Conservation (phyloP, 2,329 filamentous ascomycete genomes). For the Fusarium hostae region DNA sequence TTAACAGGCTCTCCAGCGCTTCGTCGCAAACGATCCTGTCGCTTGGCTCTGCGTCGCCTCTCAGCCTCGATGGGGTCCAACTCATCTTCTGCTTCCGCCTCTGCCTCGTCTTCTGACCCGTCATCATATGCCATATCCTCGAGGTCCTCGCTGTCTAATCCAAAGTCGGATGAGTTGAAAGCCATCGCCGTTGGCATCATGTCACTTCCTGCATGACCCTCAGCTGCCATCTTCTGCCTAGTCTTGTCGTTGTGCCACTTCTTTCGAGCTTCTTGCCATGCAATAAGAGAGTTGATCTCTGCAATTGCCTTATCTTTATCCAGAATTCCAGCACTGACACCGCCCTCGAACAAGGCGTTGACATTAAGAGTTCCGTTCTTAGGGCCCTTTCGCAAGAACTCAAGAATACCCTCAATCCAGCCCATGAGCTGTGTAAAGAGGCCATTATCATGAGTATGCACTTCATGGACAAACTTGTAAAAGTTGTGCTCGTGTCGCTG, state of each 20-base stretch:
- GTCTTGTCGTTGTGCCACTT: conserved; percentile 99
- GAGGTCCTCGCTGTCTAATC: conserved; percentile 85
- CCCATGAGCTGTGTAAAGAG: conserved; percentile 96
- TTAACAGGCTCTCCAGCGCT: conserved; percentile 87
- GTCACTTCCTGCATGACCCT: conserved; percentile 63
- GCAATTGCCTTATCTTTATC: conserved; percentile 77
- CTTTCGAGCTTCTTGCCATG: conserved; percentile 95
- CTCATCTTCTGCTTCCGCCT: conserved; percentile 80
- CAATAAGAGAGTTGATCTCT: conserved; percentile 87
- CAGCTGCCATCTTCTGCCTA: conserved; percentile 97
- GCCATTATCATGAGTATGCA: conserved; percentile 95
- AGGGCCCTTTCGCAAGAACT: conserved; percentile 90
- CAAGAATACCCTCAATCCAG: conserved; percentile 95
- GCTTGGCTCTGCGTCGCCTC: conserved; percentile 78
- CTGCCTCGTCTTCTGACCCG: conserved; percentile 71
- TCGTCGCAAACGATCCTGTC: conserved; percentile 81
- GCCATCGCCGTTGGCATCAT: conserved; percentile 64
- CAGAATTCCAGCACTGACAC: conserved; percentile 72
- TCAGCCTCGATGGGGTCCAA: conserved; percentile 90
- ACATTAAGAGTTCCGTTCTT: conserved; percentile 89
- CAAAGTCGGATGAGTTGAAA: conserved; percentile 89
- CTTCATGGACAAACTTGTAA: conserved; percentile 99
- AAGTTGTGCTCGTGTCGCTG: conserved; percentile 95
- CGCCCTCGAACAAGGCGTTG: conserved; percentile 90
- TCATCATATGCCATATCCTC: conserved; percentile 87